These are phyloP conservation scores for Saccharomycopsis schoenii DNA, from an alignment of 805 yeast genomes.

Conservation along the genomic window DNA sequence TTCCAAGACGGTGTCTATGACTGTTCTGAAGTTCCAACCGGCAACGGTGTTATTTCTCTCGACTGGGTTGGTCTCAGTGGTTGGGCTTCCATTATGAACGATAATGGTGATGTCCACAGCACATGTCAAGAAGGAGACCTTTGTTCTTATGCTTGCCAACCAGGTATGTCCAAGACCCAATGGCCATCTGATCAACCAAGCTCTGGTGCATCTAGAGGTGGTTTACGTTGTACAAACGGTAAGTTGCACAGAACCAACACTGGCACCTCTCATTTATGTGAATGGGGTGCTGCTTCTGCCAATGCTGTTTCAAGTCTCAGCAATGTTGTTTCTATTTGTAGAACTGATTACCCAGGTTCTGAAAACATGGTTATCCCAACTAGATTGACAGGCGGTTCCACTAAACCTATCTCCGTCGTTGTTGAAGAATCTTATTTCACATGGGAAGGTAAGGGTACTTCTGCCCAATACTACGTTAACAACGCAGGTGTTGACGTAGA, in stretches of 20 bases:
- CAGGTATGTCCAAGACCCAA: constrained; percentile 77
- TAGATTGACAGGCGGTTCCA: constrained; percentile 55
- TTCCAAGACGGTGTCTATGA: constrained; percentile 63
- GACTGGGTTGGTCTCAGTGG: constrained; percentile 74
- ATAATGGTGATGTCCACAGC: constrained; percentile 51
- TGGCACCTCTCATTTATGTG: constrained; percentile 62
- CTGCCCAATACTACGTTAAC: constrained; percentile 96
- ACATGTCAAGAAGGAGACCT: constrained; percentile 61
- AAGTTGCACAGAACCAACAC: constrained; percentile 74
- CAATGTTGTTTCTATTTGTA: constrained; percentile 77
- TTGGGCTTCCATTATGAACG: constrained; percentile 59
- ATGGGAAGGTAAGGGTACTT: constrained; percentile 76
- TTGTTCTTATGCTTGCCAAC: constrained; percentile 71
- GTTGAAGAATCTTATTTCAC: constrained; percentile 65
- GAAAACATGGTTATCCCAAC: constrained; percentile 98
- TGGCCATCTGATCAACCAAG: constrained; percentile 64
- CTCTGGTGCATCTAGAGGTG: constrained; percentile 65
- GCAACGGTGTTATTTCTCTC: constrained; percentile 73
- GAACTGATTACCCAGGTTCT: constrained; percentile 99
- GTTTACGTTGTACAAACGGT: constrained; percentile 60
- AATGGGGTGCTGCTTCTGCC: constrained; percentile 59
- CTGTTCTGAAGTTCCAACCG: constrained; percentile 67
- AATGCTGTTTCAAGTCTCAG: constrained; percentile 45
- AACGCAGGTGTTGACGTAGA: constrained; percentile 85
- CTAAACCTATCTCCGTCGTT: constrained; percentile 67